Base-by-base conservation (phyloP, 2,329 filamentous ascomycete species). In the Exophiala xenobiotica region DNA sequence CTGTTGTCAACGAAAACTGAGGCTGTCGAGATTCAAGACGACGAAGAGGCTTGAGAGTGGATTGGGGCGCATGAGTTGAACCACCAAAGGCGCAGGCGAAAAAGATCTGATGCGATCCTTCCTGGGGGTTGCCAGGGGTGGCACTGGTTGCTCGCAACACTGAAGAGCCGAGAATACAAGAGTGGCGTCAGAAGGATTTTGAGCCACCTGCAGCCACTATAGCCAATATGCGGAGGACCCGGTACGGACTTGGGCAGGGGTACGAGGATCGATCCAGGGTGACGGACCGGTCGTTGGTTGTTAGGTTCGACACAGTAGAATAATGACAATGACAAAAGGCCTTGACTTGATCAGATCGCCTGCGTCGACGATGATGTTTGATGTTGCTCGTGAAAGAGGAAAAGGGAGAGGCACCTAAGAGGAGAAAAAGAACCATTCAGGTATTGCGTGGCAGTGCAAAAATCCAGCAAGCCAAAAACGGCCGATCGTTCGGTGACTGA, bases 111-210 rank as follows among this genome's bases (percentile, higher is more conserved):
- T 11, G 27, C 14, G 27, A 31, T n/a, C 27, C 27, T 31, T n/a
- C 14, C 27, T 4, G 27, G 27, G 27, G 9, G 14, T 31, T 31
- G 6, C 18, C 9, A 12, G n/a, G 31, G 18, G 31, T 35, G 31
- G 31, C 31, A 35, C 31, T 35, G 31, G 5, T 14, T 35, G 31
- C 31, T 35, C 31, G n/a, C 31, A 16, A 35, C n/a, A 35, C 8
- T 35, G n/a, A 22, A 40, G 20, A 20, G 9, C 18, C 8, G 14
- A 14, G 19, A 23, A 23, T 22, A 22, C 19, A 20, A 18, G n/a
- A 40, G 38, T 40, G 38, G 38, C 38, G 38, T 39, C 38, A 14
- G 38, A 40, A 40, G 38, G 38, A 40, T 40, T 24, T 23, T 40
- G 19, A 23, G 38, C 19, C 38, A 20, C 12, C 38, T 40, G 38